Evolutionary conservation across 192 early-diverging fungal species (phyloP), one percentile per base, ranked within the genome.

Genomic region (Umbelopsis isabellina): DNA sequence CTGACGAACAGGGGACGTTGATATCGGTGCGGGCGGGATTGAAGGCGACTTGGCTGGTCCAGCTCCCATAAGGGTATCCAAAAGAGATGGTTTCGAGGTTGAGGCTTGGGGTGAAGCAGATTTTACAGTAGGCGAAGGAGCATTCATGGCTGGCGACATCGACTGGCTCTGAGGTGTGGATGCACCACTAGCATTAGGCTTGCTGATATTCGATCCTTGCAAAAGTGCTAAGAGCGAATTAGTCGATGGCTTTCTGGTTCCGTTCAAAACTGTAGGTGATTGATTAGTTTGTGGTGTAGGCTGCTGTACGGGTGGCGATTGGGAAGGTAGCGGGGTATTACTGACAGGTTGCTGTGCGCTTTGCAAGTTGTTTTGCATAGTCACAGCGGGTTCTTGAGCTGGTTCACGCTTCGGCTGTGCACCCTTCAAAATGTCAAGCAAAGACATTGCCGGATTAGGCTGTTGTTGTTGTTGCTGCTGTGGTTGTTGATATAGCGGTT

Each of bases 381-480:
- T 25, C 27, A 5, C 12, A 35, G 55, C 13, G 4, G 25, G 55
- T 5, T 35, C 23, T n/a, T 27, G 55, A 1, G 12, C 15, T n/a
- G 27, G 55, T 13, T 25, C 27, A 30, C 55, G 21, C 12, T 27
- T 18, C 18, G 55, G 55, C 15, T 61, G 21, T 13, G 55, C 55
- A 35, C 55, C 27, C 30, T 61, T 61, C 55, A 61, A 61, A 27
- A 61, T 11, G 16, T 61, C 30, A 11, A 61, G 27, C 33, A 61
- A 35, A 4, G 55, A 18, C 5, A 8, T 35, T 35, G 65, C 22
- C 41, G 23, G n/a, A 46, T 66, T 45, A 0, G 35, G 16, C 21
- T 22, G 30, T 20, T 22, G 69, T 15, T 53, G 65, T 22, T 67
- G 65, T 15, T 65, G 58, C 5, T 61, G 52, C 13, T 68, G 70